These are phyloP conservation scores for Termitomyces sp. DNA, from an alignment of 768 basidiomycete genomes.

Conservation along the genomic window DNA sequence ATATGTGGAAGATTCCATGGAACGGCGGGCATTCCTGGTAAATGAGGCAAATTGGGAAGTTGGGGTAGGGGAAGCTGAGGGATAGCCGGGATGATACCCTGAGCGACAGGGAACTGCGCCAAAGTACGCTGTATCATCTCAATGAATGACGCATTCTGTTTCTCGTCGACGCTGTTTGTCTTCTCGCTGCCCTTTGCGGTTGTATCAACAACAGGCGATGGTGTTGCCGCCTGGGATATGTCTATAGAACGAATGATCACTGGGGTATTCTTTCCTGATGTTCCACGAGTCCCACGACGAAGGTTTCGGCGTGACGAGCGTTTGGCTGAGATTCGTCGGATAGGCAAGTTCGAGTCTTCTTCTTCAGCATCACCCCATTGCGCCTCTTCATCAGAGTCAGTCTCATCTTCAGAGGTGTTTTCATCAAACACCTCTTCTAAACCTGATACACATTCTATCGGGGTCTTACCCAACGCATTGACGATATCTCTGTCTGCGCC, in stretches of 20 bases:
- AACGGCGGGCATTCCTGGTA: constrained; percentile 64
- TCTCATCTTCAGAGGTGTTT: constrained; percentile 20
- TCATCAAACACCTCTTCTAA: constrained; percentile 30
- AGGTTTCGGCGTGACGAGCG: constrained; percentile 31
- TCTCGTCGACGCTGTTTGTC: constrained; percentile 30
- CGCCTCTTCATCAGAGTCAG: constrained; percentile 44
- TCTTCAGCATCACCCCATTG: constrained; percentile 69
- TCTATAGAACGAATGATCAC: constrained; percentile 21
- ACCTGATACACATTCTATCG: constrained; percentile 51
- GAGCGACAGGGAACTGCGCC: constrained; percentile 56
- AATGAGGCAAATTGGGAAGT: constrained; percentile 55
- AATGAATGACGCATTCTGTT: constrained; percentile 51
- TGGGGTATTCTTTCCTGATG: constrained; percentile 25
- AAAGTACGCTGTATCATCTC: constrained; percentile 76
- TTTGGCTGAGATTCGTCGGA: constrained; percentile 26
- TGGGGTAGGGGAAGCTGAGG: constrained; percentile 48
- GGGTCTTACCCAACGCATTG: constrained; percentile 63
- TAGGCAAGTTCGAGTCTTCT: constrained; percentile 48
- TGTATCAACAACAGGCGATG: constrained; percentile 17
- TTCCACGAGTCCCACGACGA: constrained; percentile 22
- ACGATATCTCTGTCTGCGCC: constrained; percentile 81
- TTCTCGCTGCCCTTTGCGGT: constrained; percentile 21
- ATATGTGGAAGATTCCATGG: constrained; percentile 64
- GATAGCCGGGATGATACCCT: constrained; percentile 40
- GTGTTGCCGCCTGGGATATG: constrained; percentile 28